A percentile compares a stretch with the other conserved stretches of the same genome.
These are phyloP conservation scores for Gaeumannomyces sp. DNA, from an alignment of 2,329 filamentous ascomycete genomes.

Conservation along the genomic window DNA sequence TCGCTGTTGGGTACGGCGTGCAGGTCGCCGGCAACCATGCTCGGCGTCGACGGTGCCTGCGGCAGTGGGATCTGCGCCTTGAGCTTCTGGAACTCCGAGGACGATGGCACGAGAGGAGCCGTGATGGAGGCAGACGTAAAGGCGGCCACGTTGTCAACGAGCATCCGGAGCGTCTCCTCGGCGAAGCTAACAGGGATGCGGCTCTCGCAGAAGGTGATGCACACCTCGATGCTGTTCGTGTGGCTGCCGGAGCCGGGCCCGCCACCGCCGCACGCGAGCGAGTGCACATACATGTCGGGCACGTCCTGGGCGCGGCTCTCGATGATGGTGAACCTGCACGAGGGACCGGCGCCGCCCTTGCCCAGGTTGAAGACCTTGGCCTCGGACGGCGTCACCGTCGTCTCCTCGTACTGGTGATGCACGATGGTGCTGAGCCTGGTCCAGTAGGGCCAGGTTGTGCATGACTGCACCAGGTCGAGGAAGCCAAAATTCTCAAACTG, in stretches of 20 bases:
- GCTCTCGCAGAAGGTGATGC: slow-evolving; percentile 39
- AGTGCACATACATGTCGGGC: slow-evolving; percentile 40
- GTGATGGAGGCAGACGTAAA: slow-evolving; percentile 41
- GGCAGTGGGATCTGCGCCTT: slow-evolving; percentile 37
- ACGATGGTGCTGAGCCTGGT: slow-evolving; percentile 49
- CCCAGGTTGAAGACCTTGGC: slow-evolving; percentile 37
- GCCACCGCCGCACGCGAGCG: slow-evolving; percentile 26
- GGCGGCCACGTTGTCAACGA: slow-evolving; percentile 38
- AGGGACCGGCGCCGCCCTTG: slow-evolving; percentile 22
- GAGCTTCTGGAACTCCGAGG: slow-evolving; percentile 32
- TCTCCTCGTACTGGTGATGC: slow-evolving; percentile 41
- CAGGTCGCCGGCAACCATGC: not conserved
- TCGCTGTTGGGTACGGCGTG: not conserved
- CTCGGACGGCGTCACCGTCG: slow-evolving; percentile 28
- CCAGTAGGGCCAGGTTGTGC: slow-evolving; percentile 48
- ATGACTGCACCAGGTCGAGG: slow-evolving; percentile 44
- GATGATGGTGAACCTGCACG: slow-evolving; percentile 37
- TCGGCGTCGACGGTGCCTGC: slow-evolving; percentile 16
- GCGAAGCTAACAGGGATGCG: slow-evolving; percentile 36
- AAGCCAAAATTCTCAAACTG: slow-evolving; percentile 46
- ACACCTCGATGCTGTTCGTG: slow-evolving; percentile 32
- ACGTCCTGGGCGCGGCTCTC: slow-evolving; percentile 34
- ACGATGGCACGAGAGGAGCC: slow-evolving; percentile 38
- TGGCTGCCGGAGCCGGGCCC: slow-evolving; percentile 1
- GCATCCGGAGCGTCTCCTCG: slow-evolving; percentile 37